Evolutionary conservation across 2,329 filamentous ascomycete species (phyloP).

Genomic region (Setomelanomma holmii): DNA sequence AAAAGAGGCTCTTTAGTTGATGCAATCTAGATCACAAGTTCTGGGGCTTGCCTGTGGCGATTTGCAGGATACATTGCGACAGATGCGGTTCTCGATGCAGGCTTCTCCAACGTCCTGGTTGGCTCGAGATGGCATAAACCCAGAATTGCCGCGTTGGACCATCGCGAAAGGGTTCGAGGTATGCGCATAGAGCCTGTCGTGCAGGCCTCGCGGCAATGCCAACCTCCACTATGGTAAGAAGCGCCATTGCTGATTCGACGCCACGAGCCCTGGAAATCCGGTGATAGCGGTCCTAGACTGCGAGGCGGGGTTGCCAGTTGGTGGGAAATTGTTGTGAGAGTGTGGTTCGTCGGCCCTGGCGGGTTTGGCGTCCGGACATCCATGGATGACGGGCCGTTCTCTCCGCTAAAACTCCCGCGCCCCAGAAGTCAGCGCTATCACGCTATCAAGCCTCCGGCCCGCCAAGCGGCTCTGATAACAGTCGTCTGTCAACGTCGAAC

Average conservation of each 20-base stretch:
- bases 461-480: conserved; percentile 29
- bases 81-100: conserved; percentile 20
- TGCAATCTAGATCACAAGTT: conserved; percentile 39
- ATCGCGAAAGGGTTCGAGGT: conserved; percentile 22
- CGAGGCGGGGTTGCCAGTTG: conserved; percentile 34
- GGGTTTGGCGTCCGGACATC: conserved; percentile 33
- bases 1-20: conserved; percentile 33
- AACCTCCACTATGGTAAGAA: conserved; percentile 27
- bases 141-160: conserved; percentile 26
- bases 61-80: conserved; percentile 22
- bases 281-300: conserved; percentile 46
- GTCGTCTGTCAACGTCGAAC: conserved; percentile 18
- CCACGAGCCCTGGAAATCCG: conserved; percentile 21
- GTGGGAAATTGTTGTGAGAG: conserved; percentile 45
- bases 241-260: conserved; percentile 32
- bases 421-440: conserved; percentile 30
- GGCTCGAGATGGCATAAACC: conserved; percentile 14
- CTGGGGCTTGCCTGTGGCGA: conserved; percentile 38
- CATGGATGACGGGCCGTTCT: conserved; percentile 8
- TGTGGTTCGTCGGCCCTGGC: conserved; percentile 18
- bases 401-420: conserved; percentile 17
- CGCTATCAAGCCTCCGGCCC: conserved; percentile 22
- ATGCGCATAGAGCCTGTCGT: conserved; percentile 31
- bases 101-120: conserved; percentile 12
- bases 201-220: conserved; percentile 23